phyloP scores from a whole-genome alignment of 208 protist species.

The Leishmania turanica region DNA sequence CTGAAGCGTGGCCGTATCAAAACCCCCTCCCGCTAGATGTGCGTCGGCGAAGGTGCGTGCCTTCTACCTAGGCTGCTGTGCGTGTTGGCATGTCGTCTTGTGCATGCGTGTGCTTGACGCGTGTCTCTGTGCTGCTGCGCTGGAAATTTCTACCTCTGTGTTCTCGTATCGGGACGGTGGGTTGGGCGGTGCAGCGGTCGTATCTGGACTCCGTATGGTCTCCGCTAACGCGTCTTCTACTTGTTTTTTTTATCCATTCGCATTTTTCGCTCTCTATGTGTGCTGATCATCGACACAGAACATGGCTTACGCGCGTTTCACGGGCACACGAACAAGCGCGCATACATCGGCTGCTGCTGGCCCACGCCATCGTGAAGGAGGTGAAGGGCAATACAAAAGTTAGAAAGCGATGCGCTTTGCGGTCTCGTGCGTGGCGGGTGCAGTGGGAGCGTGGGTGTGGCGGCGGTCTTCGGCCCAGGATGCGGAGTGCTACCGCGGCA shows the following conservation, averaged over 20 bases:
- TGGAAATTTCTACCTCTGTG: neutral
- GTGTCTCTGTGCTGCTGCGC: neutral
- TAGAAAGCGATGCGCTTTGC: slow-evolving; percentile 47
- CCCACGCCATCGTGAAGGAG: neutral
- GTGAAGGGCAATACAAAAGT: neutral
- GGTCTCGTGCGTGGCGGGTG: slow-evolving; percentile 34
- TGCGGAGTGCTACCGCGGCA: slow-evolving; percentile 72
- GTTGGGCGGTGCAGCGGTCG: neutral
- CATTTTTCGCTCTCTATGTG: neutral
- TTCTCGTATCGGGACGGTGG: neutral
- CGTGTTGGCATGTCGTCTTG: neutral
- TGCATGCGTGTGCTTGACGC: neutral
- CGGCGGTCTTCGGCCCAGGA: slow-evolving; percentile 3
- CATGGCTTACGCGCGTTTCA: neutral
- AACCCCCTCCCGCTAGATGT: too few relatives aligned
- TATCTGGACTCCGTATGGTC: neutral
- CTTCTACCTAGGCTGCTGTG: neutral
- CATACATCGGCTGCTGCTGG: neutral
- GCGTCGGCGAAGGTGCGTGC: neutral
- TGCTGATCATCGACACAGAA: neutral
- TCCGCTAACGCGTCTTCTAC: neutral
- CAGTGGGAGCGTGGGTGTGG: slow-evolving; percentile 31
- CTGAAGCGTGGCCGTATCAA: neutral
- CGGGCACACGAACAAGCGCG: neutral
- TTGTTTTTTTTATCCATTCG: neutral